phyloP scores from a whole-genome alignment of 2,329 filamentous ascomycete species.

The Aspergillus vadensis region DNA sequence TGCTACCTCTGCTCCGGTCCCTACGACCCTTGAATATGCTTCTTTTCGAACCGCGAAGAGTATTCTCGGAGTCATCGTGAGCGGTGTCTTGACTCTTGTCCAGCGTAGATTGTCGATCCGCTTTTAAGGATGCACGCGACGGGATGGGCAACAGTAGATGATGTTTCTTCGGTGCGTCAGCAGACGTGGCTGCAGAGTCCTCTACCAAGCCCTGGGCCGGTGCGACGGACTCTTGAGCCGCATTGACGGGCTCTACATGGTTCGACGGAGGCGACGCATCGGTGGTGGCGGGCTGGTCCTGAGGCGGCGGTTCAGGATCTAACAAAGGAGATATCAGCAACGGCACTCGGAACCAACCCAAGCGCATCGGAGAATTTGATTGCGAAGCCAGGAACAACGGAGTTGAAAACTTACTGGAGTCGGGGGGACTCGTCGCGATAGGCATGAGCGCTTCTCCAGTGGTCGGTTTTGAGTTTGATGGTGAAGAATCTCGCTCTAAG shows the following conservation, averaged over 20 bases:
- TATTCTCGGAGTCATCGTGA: constrained; percentile 54
- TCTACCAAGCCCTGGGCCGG: constrained; percentile 20
- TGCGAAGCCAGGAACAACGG: neutral
- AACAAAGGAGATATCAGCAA: constrained; percentile 18
- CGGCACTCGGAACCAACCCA: constrained; percentile 6
- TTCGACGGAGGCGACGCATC: constrained; percentile 27
- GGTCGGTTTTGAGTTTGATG: constrained; percentile 32
- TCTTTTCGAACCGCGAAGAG: constrained; percentile 65
- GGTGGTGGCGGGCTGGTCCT: constrained; percentile 23
- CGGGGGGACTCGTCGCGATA: constrained; percentile 29
- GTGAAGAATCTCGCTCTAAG: constrained; percentile 34
- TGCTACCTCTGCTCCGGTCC: constrained; percentile 70
- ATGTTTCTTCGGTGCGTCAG: constrained; percentile 39
- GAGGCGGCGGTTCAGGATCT: constrained; percentile 31
- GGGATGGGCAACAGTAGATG: constrained; percentile 40
- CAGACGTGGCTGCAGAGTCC: constrained; percentile 19
- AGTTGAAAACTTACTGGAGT: constrained; percentile 30
- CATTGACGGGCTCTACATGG: constrained; percentile 17
- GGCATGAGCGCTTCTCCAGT: constrained; percentile 39
- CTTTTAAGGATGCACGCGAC: constrained; percentile 43
- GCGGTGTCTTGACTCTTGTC: constrained; percentile 37
- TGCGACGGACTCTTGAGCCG: constrained; percentile 17
- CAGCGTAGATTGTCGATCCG: constrained; percentile 37
- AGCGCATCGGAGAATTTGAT: constrained; percentile 2
- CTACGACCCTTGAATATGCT: constrained; percentile 65